Evolutionary conservation across 73 alveolate species (phyloP).

Genomic region (Uronychia binucleata): DNA sequence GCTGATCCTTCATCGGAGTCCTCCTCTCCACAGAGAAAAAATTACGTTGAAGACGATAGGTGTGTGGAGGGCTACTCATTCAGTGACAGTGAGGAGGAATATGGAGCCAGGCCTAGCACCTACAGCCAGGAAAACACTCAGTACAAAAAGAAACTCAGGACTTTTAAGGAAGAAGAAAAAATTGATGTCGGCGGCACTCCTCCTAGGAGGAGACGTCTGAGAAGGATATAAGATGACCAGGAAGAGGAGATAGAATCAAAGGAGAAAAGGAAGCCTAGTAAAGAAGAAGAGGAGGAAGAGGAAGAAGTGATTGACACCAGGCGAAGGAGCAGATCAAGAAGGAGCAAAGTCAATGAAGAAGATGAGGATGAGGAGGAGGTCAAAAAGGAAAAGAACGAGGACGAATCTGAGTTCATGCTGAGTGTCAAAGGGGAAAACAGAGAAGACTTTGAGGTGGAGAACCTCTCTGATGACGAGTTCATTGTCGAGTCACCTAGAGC

Average conservation of each 20-base stretch:
- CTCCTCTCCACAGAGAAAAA: no score
- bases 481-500: constrained; percentile 1
- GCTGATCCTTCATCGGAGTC: no score
- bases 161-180: background rate
- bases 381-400: background rate
- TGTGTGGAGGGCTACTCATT: background rate
- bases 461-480: constrained; percentile 8
- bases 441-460: background rate
- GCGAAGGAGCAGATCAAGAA: constrained; percentile 21
- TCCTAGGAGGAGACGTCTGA: constrained; percentile 4
- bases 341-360: background rate
- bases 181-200: background rate
- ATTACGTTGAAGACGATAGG: no score
- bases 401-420: background rate
- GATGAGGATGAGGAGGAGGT: background rate
- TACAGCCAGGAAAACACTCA: background rate
- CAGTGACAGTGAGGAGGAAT: background rate
- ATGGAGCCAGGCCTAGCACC: background rate
- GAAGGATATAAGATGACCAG: background rate
- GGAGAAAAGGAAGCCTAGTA: no score
- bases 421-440: background rate
- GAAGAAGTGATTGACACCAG: background rate
- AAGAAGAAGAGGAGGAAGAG: background rate
- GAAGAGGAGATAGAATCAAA: constrained; percentile 31
- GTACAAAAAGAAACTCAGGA: constrained; percentile 4